phyloP scores from a whole-genome alignment of 495 filamentous ascomycete genomes.

The Penicillium atrosanguineum region DNA sequence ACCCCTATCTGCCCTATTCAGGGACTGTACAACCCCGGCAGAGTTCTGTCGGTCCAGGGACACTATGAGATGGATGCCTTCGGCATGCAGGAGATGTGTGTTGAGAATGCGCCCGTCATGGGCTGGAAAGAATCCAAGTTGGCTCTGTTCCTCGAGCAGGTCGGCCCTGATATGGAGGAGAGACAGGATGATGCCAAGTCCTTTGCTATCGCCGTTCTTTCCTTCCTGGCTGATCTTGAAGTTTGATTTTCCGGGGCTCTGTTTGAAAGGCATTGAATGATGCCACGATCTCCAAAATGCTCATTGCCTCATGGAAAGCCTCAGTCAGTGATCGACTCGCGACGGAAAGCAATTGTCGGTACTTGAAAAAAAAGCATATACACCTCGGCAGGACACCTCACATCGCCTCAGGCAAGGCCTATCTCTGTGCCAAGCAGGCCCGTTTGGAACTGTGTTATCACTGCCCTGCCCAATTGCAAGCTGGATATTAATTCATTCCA shows the following conservation, averaged over 20 bases:
- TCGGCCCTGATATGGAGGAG: constrained; percentile 24
- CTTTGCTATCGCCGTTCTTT: constrained; percentile 26
- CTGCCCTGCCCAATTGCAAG: neutral
- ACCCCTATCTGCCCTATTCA: constrained; percentile 36
- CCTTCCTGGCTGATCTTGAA: constrained; percentile 23
- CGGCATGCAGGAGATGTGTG: constrained; percentile 28
- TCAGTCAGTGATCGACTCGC: neutral
- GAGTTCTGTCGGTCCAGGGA: constrained; percentile 34
- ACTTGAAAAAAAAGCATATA: too few relatives aligned
- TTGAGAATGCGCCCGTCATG: constrained; percentile 26
- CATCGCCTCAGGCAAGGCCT: neutral
- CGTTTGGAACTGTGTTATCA: neutral
- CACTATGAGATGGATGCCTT: constrained; percentile 41
- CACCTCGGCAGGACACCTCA: neutral
- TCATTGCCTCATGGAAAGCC: neutral
- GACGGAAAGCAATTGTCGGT: too few relatives aligned
- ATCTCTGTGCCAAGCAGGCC: neutral
- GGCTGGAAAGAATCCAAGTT: constrained; percentile 31
- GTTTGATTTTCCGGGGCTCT: constrained; percentile 11
- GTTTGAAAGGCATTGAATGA: neutral
- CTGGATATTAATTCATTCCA: too few relatives aligned
- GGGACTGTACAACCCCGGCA: constrained; percentile 34
- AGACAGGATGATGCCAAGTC: constrained; percentile 20
- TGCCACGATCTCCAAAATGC: neutral
- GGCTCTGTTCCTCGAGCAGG: constrained; percentile 25